Base-by-base conservation (phyloP, 1,139 yeast genomes). In the Diutina mesorugosa region DNA sequence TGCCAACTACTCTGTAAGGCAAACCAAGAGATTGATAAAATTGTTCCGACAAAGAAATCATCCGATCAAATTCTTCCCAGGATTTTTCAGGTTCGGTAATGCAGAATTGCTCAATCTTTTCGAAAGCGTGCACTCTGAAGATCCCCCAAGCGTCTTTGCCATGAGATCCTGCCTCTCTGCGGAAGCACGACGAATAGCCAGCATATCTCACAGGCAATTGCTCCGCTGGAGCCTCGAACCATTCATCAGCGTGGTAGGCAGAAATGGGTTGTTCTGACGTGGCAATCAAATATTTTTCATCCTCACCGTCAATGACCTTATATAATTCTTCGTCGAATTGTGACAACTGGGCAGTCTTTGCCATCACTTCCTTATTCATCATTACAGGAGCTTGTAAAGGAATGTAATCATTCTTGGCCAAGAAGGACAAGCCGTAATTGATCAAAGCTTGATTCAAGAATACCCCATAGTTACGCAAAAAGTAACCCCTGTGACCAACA, bases 91-190 rank as follows among this genome's bases (percentile, higher is more conserved):
- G 99, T 77, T 93, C 99, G 59, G 98, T 86, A 66, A 93, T 73
- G 63, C 88, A 87, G 69, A 91, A 93, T 75, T 95, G 99, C 77
- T 93, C 99, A 67, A 93, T 90, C 77, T 93, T 93, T 76, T 95
- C 99, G 68, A 93, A 93, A 58, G 96, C 96, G 70, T 93, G 99
- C 59, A 93, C 99, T 75, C 99, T 86, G 84, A 93, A 93, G 64
- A 95, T 91, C 74, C 99, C 99, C 99, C 99, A 95, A 54, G 99
- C 99, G 69, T 93, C 99, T 74, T 93, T 93, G 72, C 99, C 99
- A 69, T 93, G 98, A 61, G 97, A 86, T 64, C 99, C 99, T 59
- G 99, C 99, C 78, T 93, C 99, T 76, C 99, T 89, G 75, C 99
- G 87, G 84, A 93, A 93, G 83, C 99, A 93, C 56, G 97, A 87